A percentile compares a stretch with the other conserved stretches of the same genome.
Conservation (phyloP, 1,284 basidiomycete species). For the Crucibulum parvulum region DNA sequence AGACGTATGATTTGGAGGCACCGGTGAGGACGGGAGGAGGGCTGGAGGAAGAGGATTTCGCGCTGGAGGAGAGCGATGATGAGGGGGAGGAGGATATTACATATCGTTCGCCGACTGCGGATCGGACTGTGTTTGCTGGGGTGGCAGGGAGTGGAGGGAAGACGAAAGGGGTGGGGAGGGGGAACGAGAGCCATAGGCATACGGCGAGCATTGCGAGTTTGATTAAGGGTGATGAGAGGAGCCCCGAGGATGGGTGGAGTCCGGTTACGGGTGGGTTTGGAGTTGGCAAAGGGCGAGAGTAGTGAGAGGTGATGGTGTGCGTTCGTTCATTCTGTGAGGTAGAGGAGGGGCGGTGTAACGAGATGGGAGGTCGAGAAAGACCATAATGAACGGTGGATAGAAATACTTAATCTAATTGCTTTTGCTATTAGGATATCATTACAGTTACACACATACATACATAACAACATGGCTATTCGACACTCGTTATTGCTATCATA, state of each 20-base stretch:
- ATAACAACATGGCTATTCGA: too few relatives aligned
- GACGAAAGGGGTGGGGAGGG: conserved; percentile 23
- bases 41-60: conserved; percentile 57
- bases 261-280: conserved; percentile 55
- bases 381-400: conserved; percentile 55
- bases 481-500: too few relatives aligned
- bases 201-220: conserved; percentile 84
- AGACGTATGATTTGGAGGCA: conserved; percentile 68
- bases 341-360: conserved; percentile 32
- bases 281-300: neutral
- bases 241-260: conserved; percentile 80
- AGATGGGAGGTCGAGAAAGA: conserved; percentile 55
- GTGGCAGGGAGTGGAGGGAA: conserved; percentile 31
- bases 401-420: conserved; percentile 72
- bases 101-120: conserved; percentile 66
- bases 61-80: conserved; percentile 66
- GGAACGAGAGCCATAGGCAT: conserved; percentile 64
- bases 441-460: neutral
- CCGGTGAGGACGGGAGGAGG: conserved; percentile 32
- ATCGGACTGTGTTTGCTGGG: conserved; percentile 1
- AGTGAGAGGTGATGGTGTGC: too few relatives aligned
- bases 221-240: conserved; percentile 75
- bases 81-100: conserved; percentile 72
- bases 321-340: neutral
- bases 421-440: conserved; percentile 30